Percentiles rank a stretch among this genome's conserved stretches.
Evolutionary conservation across 129 eudicot species (phyloP).

Genomic region (Deinandra increscens): DNA sequence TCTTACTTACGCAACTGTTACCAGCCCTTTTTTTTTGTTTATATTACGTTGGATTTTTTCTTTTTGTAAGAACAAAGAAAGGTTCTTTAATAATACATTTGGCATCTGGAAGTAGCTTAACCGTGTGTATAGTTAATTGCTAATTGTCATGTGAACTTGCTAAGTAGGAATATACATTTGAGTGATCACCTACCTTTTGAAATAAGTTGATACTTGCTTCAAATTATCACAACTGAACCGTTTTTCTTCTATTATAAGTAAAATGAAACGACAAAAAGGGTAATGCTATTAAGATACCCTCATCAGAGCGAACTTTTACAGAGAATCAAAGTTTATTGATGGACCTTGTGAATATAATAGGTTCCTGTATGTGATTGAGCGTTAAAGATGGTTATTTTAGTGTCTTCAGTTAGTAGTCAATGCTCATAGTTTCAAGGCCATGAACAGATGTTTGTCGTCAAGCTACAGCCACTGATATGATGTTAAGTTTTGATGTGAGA

Average conservation of each 20-base stretch:
- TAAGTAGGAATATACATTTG: slow-evolving; percentile 9
- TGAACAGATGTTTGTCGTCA: neutral
- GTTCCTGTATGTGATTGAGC: slow-evolving; percentile 18
- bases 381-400: slow-evolving; percentile 6
- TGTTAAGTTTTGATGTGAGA: neutral
- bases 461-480: neutral
- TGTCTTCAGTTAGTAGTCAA: neutral
- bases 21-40: neutral
- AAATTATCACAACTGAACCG: neutral
- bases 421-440: slow-evolving; percentile 8
- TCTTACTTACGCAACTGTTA: neutral
- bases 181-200: neutral
- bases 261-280: neutral
- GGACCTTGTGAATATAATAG: neutral
- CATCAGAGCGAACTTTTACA: neutral
- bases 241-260: neutral
- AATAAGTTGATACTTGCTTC: slow-evolving; percentile 5
- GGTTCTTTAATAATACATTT: neutral
- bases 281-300: neutral
- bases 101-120: slow-evolving; percentile 6
- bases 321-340: neutral
- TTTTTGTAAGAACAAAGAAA: neutral
- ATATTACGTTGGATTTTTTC: neutral
- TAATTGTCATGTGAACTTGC: neutral
- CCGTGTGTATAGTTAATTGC: neutral